Evolutionary conservation across 352 stramenopile species (phyloP), one percentile per base, ranked within the genome.

Genomic region (Pythium monospermum): DNA sequence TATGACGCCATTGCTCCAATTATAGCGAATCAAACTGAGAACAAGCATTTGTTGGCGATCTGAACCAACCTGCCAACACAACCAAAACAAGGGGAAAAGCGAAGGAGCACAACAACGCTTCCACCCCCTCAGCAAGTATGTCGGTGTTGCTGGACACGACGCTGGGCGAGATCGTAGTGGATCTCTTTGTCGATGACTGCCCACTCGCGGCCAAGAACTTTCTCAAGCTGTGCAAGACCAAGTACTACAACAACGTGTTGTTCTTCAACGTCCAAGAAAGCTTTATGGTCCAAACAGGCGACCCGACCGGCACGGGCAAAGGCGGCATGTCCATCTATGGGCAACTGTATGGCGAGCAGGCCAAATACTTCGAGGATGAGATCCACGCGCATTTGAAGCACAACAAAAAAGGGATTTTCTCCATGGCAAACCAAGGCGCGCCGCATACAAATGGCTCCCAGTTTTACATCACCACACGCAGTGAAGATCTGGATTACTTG

Each of bases 201-300:
- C 92, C 91, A 22, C 61, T 88, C 21, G 77, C 90, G 18, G 69
- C 71, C 50, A 84, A 78, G 33, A 98, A 97, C 71, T 98, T 98
- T 61, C 71, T 98, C 45, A 98, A 98, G 65, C 77, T 98, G 19
- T 98, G 94, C 76, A 96, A 96, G 74, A 75, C 66, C 63, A 95
- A 95, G 65, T 97, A 97, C 68, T 98, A 97, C 68, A 91, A 98
- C 70, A 77, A 83, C 49, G 80, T 73, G 49, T 74, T 98, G 8
- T 96, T 98, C 67, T 98, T 97, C 71, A 97, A 98, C 66, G 84
- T 98, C n/a, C 89, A 98, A 66, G 75, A 96, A 58, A 96, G 96
- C 64, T 97, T 97, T 40, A 96, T 98, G 71, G 74, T 92, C 26
- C 94, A 98, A 43, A 72, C 85, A 32, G 69, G 94, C 64, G 83